Evolutionary conservation across 768 basidiomycete genomes (phyloP).

Genomic region (Cubamyces lactineus): DNA sequence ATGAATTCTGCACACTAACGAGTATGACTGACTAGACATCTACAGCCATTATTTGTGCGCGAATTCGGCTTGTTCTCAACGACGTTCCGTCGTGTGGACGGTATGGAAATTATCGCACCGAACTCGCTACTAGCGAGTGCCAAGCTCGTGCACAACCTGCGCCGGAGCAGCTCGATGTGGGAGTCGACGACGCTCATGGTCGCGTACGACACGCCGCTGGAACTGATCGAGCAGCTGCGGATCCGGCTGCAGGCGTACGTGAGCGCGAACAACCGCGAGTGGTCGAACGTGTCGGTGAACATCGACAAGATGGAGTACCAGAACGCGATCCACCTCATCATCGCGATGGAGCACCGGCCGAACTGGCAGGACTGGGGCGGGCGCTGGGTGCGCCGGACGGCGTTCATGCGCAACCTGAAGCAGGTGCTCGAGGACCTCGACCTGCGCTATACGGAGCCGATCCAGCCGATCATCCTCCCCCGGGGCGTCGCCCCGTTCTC

Average conservation of each 20-base stretch:
- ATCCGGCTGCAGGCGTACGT: constrained; percentile 61
- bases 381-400: constrained; percentile 72
- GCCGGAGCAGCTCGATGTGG: constrained; percentile 79
- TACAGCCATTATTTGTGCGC: constrained; percentile 54
- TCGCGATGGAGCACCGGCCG: constrained; percentile 76
- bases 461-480: constrained; percentile 70
- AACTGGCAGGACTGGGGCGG: constrained; percentile 92
- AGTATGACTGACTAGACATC: constrained; percentile 24
- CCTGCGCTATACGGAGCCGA: constrained; percentile 67
- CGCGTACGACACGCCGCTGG: constrained; percentile 71
- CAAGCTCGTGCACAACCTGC: constrained; percentile 79
- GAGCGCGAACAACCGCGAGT: constrained; percentile 67
- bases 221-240: constrained; percentile 68
- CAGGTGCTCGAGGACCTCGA: constrained; percentile 73
- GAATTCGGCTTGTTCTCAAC: constrained; percentile 85
- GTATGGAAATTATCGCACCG: constrained; percentile 78
- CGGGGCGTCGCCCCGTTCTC: constrained; percentile 20
- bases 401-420: constrained; percentile 78
- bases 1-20: not conserved
- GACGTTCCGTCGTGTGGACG: constrained; percentile 78
- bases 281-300: constrained; percentile 64
- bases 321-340: constrained; percentile 66
- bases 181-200: constrained; percentile 70
- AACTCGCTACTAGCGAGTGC: constrained; percentile 70
- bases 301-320: constrained; percentile 84